phyloP scores from a whole-genome alignment of 2,329 filamentous ascomycete species.

The Fragosphaeria purpurea region DNA sequence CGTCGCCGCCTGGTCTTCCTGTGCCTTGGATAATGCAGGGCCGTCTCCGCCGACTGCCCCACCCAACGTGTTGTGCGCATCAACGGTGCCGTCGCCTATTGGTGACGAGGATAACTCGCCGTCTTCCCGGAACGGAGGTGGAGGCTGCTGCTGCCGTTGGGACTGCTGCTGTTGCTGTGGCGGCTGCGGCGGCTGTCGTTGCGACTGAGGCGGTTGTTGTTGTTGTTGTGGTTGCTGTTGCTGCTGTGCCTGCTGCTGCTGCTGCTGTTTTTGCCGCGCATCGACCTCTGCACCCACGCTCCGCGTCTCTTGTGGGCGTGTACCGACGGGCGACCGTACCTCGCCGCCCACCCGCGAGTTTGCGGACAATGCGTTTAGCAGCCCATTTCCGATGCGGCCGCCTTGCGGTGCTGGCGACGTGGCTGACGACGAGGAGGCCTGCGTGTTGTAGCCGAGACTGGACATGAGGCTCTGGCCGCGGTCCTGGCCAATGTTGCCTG shows the following conservation, averaged over 20 bases:
- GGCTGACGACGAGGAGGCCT: conserved; percentile 28
- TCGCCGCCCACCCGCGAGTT: conserved; percentile 41
- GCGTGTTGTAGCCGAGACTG: conserved; percentile 42
- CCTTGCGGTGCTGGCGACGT: conserved; percentile 24
- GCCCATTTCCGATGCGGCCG: conserved; percentile 43
- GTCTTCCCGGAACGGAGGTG: conserved; percentile 17
- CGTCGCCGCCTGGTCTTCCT: not conserved
- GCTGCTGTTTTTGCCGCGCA: conserved; percentile 30
- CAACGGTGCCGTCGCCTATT: conserved; percentile 19
- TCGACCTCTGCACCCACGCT: conserved; percentile 32
- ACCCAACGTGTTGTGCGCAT: conserved; percentile 29
- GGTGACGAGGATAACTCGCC: conserved; percentile 28
- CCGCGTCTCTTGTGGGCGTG: conserved; percentile 35
- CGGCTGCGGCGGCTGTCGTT: too few relatives aligned
- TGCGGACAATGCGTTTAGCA: conserved; percentile 54
- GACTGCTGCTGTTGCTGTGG: conserved; percentile 20
- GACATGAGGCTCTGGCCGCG: conserved; percentile 42
- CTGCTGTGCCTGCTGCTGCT: too few relatives aligned
- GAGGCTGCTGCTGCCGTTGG: conserved; percentile 13
- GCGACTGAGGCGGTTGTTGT: too few relatives aligned
- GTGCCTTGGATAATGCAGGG: too few relatives aligned
- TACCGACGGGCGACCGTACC: conserved; percentile 37
- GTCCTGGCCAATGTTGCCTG: conserved; percentile 47
- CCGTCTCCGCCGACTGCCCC: conserved; percentile 34
- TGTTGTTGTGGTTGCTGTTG: too few relatives aligned